Percentiles rank a stretch among this genome's conserved stretches.
Conservation (phyloP, 176 grass and related monocot species). For the Phoenix roebelenii region DNA sequence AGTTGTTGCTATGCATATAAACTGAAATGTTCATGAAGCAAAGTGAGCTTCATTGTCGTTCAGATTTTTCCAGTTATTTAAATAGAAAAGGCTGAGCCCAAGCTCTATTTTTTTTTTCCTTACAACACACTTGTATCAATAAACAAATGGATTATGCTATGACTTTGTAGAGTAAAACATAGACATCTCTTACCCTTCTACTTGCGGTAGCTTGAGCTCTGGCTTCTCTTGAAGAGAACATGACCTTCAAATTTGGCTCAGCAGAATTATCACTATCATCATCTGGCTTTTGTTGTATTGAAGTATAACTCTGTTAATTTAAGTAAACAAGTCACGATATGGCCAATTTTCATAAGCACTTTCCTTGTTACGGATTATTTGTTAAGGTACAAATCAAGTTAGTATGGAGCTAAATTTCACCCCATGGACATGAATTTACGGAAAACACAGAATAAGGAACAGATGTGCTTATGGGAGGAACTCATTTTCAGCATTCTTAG, state of each 20-base stretch:
- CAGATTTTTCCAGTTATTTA: neutral
- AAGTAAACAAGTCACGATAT: neutral
- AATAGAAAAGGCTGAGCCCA: neutral
- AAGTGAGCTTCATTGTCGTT: neutral
- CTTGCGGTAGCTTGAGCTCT: neutral
- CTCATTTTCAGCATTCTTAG: slow-evolving; percentile 2
- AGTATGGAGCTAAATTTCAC: no score
- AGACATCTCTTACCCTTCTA: neutral
- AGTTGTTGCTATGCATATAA: neutral
- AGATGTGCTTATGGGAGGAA: neutral
- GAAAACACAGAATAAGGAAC: neutral
- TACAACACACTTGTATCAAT: neutral
- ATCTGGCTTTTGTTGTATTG: neutral
- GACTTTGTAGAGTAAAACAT: neutral
- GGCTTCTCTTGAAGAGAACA: neutral
- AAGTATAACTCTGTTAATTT: neutral
- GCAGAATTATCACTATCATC: neutral
- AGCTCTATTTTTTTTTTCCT: no score
- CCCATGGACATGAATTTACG: neutral
- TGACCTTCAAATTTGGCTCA: neutral
- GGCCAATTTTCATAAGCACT: neutral
- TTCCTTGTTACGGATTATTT: neutral
- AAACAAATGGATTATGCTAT: neutral
- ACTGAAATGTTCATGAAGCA: neutral
- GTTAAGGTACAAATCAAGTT: neutral